These are phyloP conservation scores for Plasmodium coatneyi DNA, from an alignment of 169 alveolate species.

Conservation along the genomic window DNA sequence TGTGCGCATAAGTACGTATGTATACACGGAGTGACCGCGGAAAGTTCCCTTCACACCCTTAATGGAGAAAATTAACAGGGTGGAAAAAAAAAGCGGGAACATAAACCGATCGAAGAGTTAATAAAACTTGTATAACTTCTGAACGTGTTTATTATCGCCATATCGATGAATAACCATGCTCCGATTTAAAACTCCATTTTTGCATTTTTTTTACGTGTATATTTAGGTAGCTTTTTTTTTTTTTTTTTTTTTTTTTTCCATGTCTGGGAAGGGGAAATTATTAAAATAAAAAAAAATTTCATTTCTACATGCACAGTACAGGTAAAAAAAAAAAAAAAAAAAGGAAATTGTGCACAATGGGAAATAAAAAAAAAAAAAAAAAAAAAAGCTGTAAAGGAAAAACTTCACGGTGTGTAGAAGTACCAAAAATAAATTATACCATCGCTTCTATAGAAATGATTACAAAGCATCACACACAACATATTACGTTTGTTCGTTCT, in stretches of 20 bases:
- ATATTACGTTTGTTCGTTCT: not conserved
- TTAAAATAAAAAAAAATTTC: not conserved
- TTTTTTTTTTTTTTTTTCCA: not conserved
- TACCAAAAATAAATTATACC: not conserved
- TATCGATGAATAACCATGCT: not conserved
- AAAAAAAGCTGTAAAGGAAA: not conserved
- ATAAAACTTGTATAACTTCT: not conserved
- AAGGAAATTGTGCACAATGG: not conserved
- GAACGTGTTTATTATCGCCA: not conserved
- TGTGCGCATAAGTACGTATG: not conserved
- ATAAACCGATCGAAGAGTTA: not conserved
- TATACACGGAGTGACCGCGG: not conserved
- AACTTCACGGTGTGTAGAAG: not conserved
- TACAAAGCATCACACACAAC: constrained; percentile 5
- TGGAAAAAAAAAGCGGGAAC: constrained; percentile 6
- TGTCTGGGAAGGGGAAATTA: not conserved
- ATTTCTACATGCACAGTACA: not conserved
- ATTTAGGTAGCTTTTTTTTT: not conserved
- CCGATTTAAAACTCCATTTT: not conserved
- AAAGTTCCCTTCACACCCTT: not conserved
- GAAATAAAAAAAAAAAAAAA: not conserved
- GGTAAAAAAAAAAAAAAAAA: constrained; percentile 3
- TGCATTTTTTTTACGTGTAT: not conserved
- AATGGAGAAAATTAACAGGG: constrained; percentile 16
- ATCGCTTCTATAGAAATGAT: not conserved